Evolutionary conservation across 306 rosid species (phyloP).

Genomic region (Begonia fuchsioides): DNA sequence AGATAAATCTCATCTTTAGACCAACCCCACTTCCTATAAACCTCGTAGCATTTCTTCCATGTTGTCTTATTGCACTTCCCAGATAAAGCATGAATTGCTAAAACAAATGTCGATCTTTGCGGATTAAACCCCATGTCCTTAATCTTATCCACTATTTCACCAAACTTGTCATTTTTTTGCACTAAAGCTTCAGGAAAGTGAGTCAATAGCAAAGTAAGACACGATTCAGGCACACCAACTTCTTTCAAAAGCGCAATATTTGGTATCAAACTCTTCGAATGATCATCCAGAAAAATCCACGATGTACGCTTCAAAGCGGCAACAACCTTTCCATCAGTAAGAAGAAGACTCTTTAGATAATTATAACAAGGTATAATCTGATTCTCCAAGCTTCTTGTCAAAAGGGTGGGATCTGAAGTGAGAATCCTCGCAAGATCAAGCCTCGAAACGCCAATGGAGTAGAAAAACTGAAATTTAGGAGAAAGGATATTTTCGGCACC

Average conservation of each 20-base stretch:
- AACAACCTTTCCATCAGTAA: conserved; percentile 1
- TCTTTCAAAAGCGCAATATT: conserved; percentile 11
- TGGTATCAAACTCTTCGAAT: conserved; percentile 2
- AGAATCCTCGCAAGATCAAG: conserved; percentile 6
- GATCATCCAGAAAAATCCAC: neutral
- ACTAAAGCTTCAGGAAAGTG: neutral
- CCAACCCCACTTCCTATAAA: conserved; percentile 20
- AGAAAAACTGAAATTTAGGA: conserved; percentile 21
- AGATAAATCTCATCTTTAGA: conserved; percentile 5
- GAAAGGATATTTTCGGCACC: conserved; percentile 10
- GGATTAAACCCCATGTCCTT: conserved; percentile 12
- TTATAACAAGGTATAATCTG: conserved; percentile 11
- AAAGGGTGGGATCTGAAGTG: neutral
- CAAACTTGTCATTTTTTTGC: conserved; percentile 3
- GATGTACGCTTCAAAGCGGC: conserved; percentile 1
- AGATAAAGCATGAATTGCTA: conserved; percentile 5
- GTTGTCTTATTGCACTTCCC: neutral
- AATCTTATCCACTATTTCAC: conserved; percentile 2
- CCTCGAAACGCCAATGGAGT: conserved; percentile 17
- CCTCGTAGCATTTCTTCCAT: conserved; percentile 6
- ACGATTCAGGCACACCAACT: conserved; percentile 1
- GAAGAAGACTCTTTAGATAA: conserved; percentile 6
- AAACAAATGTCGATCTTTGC: conserved; percentile 3
- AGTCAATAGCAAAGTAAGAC: conserved; percentile 4
- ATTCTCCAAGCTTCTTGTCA: conserved; percentile 10